Evolutionary conservation across 805 yeast genomes (phyloP).

Genomic region (Torulaspora microellipsoides): DNA sequence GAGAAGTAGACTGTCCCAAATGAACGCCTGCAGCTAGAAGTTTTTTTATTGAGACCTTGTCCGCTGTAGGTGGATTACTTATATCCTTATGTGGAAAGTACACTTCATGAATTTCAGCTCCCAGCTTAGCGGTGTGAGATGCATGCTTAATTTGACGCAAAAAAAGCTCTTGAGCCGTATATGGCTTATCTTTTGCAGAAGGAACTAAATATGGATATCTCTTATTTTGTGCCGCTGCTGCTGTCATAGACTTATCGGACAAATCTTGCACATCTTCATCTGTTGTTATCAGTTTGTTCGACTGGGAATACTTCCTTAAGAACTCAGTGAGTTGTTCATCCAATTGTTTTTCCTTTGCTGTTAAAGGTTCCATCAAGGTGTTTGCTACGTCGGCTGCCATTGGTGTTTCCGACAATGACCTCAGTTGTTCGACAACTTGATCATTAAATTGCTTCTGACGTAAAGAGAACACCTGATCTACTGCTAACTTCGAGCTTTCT

Average conservation of each 20-base stretch:
- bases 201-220: slow-evolving; percentile 55
- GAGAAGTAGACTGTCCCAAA: slow-evolving; percentile 80
- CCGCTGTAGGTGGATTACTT: slow-evolving; percentile 50
- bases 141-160: slow-evolving; percentile 68
- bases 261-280: slow-evolving; percentile 8
- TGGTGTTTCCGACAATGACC: slow-evolving; percentile 16
- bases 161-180: slow-evolving; percentile 71
- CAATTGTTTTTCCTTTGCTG: slow-evolving; percentile 28
- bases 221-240: slow-evolving; percentile 9
- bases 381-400: slow-evolving; percentile 14
- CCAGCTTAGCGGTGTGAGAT: slow-evolving; percentile 49
- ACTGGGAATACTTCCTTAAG: slow-evolving; percentile 25
- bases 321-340: slow-evolving; percentile 31
- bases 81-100: slow-evolving; percentile 68
- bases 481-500: slow-evolving; percentile 1
- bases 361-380: slow-evolving; percentile 14
- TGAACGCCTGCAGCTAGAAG: slow-evolving; percentile 92
- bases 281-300: slow-evolving; percentile 18
- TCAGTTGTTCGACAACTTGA: slow-evolving; percentile 20
- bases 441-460: slow-evolving; percentile 30
- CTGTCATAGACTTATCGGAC: slow-evolving; percentile 1
- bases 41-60: slow-evolving; percentile 60
- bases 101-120: slow-evolving; percentile 57
- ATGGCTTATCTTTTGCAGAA: slow-evolving; percentile 58
- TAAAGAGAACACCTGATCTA: slow-evolving; percentile 22